A percentile compares a stretch with the other conserved stretches of the same genome.
phyloP scores from a whole-genome alignment of 225 moss, liverwort and hornwort genomes.

The Anthoceros angustus region DNA sequence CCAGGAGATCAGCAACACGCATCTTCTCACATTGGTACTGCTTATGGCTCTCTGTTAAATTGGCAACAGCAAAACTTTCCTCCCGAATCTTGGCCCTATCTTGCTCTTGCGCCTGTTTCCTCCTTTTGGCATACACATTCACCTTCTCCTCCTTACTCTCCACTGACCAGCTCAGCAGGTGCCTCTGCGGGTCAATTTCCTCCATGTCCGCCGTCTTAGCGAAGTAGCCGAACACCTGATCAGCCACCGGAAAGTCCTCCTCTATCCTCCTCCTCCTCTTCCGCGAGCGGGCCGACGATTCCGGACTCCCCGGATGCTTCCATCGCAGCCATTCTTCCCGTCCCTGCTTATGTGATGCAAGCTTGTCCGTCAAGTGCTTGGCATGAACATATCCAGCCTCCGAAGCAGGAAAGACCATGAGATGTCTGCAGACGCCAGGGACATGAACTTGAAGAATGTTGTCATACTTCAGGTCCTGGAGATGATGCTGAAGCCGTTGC shows the following conservation, averaged over 20 bases:
- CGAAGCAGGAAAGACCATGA: constrained; percentile 19
- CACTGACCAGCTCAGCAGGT: constrained; percentile 13
- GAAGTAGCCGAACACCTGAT: constrained; percentile 8
- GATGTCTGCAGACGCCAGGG: constrained; percentile 5
- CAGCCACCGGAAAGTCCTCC: background rate
- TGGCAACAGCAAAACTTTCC: constrained; percentile 17
- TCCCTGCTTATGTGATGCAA: constrained; percentile 5
- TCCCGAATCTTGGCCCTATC: constrained; percentile 20
- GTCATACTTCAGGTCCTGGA: constrained; percentile 13
- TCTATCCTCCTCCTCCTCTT: background rate
- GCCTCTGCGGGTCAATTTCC: constrained; percentile 16
- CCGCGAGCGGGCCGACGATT: background rate
- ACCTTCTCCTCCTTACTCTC: constrained; percentile 18
- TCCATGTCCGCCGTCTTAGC: constrained; percentile 17
- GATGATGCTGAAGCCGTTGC: constrained; percentile 6
- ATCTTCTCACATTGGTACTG: constrained; percentile 16
- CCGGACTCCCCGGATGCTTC: background rate
- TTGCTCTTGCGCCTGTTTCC: constrained; percentile 19
- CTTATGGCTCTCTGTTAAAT: constrained; percentile 24
- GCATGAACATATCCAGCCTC: constrained; percentile 22
- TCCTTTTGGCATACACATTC: constrained; percentile 15
- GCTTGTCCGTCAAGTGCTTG: constrained; percentile 15
- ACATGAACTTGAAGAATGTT: constrained; percentile 10
- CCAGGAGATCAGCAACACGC: constrained; percentile 15
- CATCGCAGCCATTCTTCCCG: background rate